Base-by-base conservation (phyloP, 768 basidiomycete genomes). In the Artomyces pyxidatus region DNA sequence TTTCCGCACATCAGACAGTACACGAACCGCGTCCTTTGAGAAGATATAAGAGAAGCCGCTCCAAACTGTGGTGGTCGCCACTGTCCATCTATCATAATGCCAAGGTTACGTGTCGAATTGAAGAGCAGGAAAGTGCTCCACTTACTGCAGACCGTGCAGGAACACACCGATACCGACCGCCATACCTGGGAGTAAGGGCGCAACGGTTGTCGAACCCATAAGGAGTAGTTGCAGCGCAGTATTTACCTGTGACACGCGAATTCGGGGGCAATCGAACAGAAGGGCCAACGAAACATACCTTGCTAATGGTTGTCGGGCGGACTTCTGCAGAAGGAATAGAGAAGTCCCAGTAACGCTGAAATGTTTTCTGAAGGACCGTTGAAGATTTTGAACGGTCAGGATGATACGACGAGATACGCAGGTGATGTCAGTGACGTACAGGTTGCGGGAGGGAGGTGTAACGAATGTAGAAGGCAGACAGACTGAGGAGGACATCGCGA, bases 241-340 rank as follows among this genome's bases (percentile, higher is more conserved):
- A 63, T 99, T 99, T 52, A 90, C 73, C 89, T 96, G 55, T 10
- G 40, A 9, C 11, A 28, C 14, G 19, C n/a, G 2, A 26, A 9
- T 22, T 21, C 41, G 8, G 9, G 21, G 37, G 4, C 28, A 11
- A 26, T 22, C n/a, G n/a, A n/a, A n/a, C n/a, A n/a, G n/a, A n/a
- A n/a, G 35, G 58, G 27, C 37, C 27, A 37, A 52, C 5, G 45
- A 50, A 42, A 37, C 61, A 44, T 42, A 86, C 89, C 73, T 95
- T 98, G 73, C 91, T 95, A 44, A 99, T 93, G n/a, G 66, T 67
- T 10, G 96, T 98, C 0, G 95, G 95, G 26, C 80, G 80, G 11
- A 98, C 92, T 66, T 96, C 94, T 1, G 92, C 95, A 1, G 93
- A 95, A 1, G 96, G 92, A 44, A 96, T 81, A 9, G 88, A 88